Evolutionary conservation across 2,329 filamentous ascomycete genomes (phyloP).

Genomic region (Diplodia sapinea): DNA sequence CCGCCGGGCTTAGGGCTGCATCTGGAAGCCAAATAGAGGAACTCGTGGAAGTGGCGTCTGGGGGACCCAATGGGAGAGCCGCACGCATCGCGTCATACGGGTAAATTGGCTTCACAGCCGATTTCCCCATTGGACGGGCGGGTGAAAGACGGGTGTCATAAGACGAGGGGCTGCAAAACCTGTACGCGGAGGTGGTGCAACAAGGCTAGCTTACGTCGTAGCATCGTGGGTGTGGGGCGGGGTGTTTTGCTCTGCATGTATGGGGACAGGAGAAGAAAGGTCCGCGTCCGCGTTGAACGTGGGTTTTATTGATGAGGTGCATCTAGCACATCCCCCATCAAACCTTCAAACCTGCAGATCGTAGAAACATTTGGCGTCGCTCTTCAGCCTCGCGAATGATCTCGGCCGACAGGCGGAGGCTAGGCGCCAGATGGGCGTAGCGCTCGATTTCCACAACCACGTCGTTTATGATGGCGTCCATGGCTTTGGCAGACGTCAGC

Average conservation of each 20-base stretch:
- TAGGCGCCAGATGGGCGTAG: constrained; percentile 76
- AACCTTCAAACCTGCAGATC: constrained; percentile 39
- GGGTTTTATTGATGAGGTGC: constrained; percentile 20
- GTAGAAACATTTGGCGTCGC: constrained; percentile 66
- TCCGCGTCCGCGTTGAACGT: constrained; percentile 20
- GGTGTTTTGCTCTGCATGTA: constrained; percentile 18
- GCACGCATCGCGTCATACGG: constrained; percentile 27
- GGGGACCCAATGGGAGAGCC: constrained; percentile 14
- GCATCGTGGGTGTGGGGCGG: constrained; percentile 19
- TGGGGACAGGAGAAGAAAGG: constrained; percentile 20
- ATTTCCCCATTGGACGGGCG: constrained; percentile 15
- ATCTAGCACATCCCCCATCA: constrained; percentile 12
- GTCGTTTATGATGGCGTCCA: constrained; percentile 78
- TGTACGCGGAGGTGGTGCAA: constrained; percentile 25
- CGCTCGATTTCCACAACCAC: constrained; percentile 77
- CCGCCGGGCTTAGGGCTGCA: constrained; percentile 9
- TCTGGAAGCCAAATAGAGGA: constrained; percentile 22
- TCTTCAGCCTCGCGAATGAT: constrained; percentile 79
- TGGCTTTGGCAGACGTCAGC: constrained; percentile 47
- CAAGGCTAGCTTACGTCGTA: constrained; percentile 19
- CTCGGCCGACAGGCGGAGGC: constrained; percentile 75
- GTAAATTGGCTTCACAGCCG: constrained; percentile 5
- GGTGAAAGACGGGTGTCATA: constrained; percentile 11
- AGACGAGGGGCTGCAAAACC: constrained; percentile 10
- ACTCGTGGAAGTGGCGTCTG: constrained; percentile 7